Evolutionary conservation across 1,284 basidiomycete species (phyloP).

Genomic region (Cutaneotrichosporon sp.): DNA sequence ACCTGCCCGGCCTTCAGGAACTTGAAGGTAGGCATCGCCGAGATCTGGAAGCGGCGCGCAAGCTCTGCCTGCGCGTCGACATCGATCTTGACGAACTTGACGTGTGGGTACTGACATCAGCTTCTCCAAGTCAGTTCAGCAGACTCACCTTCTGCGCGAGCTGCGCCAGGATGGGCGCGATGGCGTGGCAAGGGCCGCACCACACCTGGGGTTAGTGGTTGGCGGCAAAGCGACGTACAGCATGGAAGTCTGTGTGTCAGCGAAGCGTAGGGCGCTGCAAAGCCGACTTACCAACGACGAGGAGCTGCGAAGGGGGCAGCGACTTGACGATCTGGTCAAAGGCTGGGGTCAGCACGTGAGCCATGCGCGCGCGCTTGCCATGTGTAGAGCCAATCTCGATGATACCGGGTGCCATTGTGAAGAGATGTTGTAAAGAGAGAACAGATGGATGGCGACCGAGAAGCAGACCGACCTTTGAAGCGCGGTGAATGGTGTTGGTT

Average conservation of each 20-base stretch:
- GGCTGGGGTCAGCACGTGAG: not conserved
- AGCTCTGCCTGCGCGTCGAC: slow-evolving; percentile 53
- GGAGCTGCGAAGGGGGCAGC: slow-evolving; percentile 14
- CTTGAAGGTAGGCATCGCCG: slow-evolving; percentile 58
- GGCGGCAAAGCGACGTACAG: slow-evolving; percentile 19
- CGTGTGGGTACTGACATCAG: slow-evolving; percentile 30
- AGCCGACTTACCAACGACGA: slow-evolving; percentile 13
- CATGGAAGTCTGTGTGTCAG: slow-evolving; percentile 43
- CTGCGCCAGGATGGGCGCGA: slow-evolving; percentile 48
- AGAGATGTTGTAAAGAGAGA: slow-evolving; percentile 1
- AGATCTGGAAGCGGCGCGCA: slow-evolving; percentile 50
- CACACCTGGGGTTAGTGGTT: slow-evolving; percentile 20
- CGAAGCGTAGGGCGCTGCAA: not conserved
- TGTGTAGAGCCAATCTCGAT: slow-evolving; percentile 14
- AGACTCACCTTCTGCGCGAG: slow-evolving; percentile 38
- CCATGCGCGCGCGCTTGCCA: not conserved
- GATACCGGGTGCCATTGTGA: slow-evolving; percentile 12
- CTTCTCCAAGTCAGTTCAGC: not conserved
- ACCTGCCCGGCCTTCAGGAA: slow-evolving; percentile 54
- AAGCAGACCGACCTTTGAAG: not conserved
- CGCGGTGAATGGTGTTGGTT: not conserved
- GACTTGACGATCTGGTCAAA: slow-evolving; percentile 17
- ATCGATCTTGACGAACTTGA: slow-evolving; percentile 55
- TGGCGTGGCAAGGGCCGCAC: slow-evolving; percentile 51
- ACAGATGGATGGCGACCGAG: not conserved